Base-by-base conservation (phyloP, 352 stramenopile species). In the Peronospora farinosa region DNA sequence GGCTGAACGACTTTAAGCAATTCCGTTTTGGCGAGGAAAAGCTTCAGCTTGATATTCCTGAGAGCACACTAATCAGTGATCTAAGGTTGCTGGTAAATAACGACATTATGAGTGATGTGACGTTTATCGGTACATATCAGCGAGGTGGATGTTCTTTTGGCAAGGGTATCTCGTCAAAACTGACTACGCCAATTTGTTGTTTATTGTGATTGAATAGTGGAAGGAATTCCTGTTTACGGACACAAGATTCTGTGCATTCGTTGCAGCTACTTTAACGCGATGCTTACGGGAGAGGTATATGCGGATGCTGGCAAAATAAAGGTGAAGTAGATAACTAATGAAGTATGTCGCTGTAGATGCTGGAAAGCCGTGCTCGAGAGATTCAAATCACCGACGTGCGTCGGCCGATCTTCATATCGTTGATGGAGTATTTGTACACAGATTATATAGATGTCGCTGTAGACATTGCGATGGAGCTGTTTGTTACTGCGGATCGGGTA, bases 341-440 rank as follows among this genome's bases (percentile, higher is more conserved):
- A 27, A 28, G 19, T 50, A 7, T 19, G 16, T 36, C 12, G 32
- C 8, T 36, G 69, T 80, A 93, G 49, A 97, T 98, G 91, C 78
- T 91, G 13, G 82, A 95, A 49, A 94, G 78, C 36, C 81, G 82
- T 42, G 86, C 88, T 25, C 70, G 75, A 10, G 85, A 96, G 39
- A 91, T 98, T 19, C 68, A 89, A 7, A 96, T 98, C 54, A 92
- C 88, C 11, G 92, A 96, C 38, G 91, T 97, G 10, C 84, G 86
- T 30, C 77, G 83, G 17, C 70, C 74, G 9, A 96, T 97, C 40
- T 98, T 98, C 60, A 70, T 98, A 27, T 76, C 92, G 4, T 85
- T 98, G 51, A 69, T 98, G 48, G 88, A 98, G 54, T 98, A 97
- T 63, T 65, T 98, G 32, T 98, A 98, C 67, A 97, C 91, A 32